These are phyloP conservation scores for Leptographium lundbergii DNA, from an alignment of 2,329 filamentous ascomycete genomes.

Conservation along the genomic window DNA sequence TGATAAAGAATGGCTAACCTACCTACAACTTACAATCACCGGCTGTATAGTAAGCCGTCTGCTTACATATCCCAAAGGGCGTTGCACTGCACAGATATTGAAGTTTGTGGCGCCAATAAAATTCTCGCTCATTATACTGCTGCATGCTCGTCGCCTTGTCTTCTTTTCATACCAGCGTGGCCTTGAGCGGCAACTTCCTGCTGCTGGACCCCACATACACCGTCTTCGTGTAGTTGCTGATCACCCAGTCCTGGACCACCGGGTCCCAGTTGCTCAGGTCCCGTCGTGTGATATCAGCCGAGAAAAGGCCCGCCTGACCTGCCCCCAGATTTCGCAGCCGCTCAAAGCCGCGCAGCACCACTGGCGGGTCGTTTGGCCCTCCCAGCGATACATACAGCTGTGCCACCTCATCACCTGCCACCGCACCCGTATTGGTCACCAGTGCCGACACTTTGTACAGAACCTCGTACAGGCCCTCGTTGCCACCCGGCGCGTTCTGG, in stretches of 20 bases:
- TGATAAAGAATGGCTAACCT: too few relatives aligned
- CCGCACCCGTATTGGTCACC: slow-evolving; percentile 57
- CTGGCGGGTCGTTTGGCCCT: slow-evolving; percentile 55
- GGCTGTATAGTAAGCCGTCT: too few relatives aligned
- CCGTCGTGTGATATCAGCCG: slow-evolving; percentile 57
- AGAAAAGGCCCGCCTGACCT: slow-evolving; percentile 55
- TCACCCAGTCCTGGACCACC: slow-evolving; percentile 69
- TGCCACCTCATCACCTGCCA: slow-evolving; percentile 56
- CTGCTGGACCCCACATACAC: slow-evolving; percentile 44
- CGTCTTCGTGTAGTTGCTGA: slow-evolving; percentile 37
- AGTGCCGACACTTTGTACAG: slow-evolving; percentile 55
- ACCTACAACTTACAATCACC: too few relatives aligned
- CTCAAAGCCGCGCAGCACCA: slow-evolving; percentile 69
- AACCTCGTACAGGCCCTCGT: slow-evolving; percentile 53
- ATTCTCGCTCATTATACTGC: neutral
- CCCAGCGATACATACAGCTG: slow-evolving; percentile 76
- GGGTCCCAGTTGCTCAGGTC: slow-evolving; percentile 85
- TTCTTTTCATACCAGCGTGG: slow-evolving; percentile 10
- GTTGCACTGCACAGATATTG: too few relatives aligned
- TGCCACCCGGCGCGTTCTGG: slow-evolving; percentile 42
- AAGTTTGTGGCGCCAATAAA: too few relatives aligned
- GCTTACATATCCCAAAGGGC: too few relatives aligned
- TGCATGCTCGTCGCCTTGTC: neutral
- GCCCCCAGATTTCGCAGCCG: slow-evolving; percentile 53
- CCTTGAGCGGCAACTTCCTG: slow-evolving; percentile 35